Evolutionary conservation across 768 basidiomycete genomes (phyloP).

Genomic region (Auriscalpium orientale): DNA sequence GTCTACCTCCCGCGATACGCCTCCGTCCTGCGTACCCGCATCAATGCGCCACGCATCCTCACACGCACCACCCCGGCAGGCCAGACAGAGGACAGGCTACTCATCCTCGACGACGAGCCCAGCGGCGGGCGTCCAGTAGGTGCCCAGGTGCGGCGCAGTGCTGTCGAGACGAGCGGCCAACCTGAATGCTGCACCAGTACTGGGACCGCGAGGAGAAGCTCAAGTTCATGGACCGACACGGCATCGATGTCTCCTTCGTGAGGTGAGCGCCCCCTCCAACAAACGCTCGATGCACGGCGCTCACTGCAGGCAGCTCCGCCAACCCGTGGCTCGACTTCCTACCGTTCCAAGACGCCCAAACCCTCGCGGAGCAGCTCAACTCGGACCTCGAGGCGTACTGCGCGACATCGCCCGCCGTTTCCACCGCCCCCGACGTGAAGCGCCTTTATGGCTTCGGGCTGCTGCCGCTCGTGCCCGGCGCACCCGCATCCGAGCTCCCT

Average conservation of each 20-base stretch:
- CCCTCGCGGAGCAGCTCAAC: constrained; percentile 66
- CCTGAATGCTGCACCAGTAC: constrained; percentile 34
- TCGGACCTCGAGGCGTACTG: constrained; percentile 75
- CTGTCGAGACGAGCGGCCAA: neutral
- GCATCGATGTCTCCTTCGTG: constrained; percentile 72
- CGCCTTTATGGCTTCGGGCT: constrained; percentile 81
- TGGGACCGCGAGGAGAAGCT: constrained; percentile 77
- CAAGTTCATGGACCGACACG: constrained; percentile 78
- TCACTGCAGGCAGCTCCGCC: constrained; percentile 48
- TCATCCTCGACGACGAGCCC: constrained; percentile 77
- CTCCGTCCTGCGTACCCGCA: constrained; percentile 55
- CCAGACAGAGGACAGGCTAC: constrained; percentile 53
- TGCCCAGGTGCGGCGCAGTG: constrained; percentile 42
- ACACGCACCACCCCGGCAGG: constrained; percentile 37
- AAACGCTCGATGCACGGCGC: neutral
- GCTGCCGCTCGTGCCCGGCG: constrained; percentile 69
- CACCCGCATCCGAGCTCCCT: constrained; percentile 48
- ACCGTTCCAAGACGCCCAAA: constrained; percentile 53
- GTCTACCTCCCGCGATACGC: constrained; percentile 79
- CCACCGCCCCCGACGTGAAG: constrained; percentile 33
- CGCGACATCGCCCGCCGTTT: constrained; percentile 45
- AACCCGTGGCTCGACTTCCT: constrained; percentile 94
- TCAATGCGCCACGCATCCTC: constrained; percentile 61
- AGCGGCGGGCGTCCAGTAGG: constrained; percentile 76
- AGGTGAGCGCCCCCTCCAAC: constrained; percentile 36